Conservation (phyloP, 1,284 basidiomycete species). For the Cryptococcus jaspeensis region DNA sequence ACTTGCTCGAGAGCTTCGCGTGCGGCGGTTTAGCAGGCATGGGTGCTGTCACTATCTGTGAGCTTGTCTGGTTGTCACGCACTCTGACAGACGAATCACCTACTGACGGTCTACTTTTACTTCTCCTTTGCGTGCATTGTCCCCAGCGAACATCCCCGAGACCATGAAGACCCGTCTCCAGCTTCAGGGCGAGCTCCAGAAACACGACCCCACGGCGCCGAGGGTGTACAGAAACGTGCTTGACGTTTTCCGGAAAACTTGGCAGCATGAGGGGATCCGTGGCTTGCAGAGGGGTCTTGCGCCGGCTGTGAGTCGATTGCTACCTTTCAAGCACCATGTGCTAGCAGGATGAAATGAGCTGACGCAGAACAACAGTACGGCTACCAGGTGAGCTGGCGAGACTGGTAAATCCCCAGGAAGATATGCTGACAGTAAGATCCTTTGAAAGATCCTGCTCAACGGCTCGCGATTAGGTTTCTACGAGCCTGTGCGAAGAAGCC, state of each 20-base stretch:
- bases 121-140: not conserved
- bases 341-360: not conserved
- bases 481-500: constrained; percentile 75
- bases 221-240: constrained; percentile 85
- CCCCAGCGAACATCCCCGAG: constrained; percentile 61
- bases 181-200: constrained; percentile 87
- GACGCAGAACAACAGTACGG: constrained; percentile 62
- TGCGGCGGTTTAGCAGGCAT: constrained; percentile 85
- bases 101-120: not conserved
- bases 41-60: constrained; percentile 67
- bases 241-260: constrained; percentile 87
- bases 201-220: constrained; percentile 59
- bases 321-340: not conserved
- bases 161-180: constrained; percentile 93
- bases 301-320: constrained; percentile 68
- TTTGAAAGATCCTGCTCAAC: constrained; percentile 76
- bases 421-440: not conserved
- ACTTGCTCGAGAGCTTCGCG: constrained; percentile 67
- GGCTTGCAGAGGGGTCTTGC: constrained; percentile 88
- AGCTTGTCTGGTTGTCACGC: constrained; percentile 26
- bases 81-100: not conserved
- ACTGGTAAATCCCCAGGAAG: not conserved
- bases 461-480: constrained; percentile 97
- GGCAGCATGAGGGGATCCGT: constrained; percentile 81
- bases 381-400: constrained; percentile 69